Evolutionary conservation across 164 flowering plant genomes (phyloP).

Genomic region (Protea cynaroides): DNA sequence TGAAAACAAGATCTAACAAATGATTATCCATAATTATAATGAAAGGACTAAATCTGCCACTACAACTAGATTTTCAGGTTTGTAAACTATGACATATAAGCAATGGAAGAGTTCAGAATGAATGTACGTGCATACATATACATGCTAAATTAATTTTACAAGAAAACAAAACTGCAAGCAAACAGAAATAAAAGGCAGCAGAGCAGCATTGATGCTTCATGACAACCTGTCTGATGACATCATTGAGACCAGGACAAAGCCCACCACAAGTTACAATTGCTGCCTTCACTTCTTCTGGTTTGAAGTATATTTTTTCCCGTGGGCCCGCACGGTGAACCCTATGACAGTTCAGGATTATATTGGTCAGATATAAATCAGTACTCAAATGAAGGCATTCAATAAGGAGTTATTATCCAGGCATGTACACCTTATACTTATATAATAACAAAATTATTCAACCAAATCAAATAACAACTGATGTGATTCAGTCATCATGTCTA

Average conservation of each 20-base stretch:
- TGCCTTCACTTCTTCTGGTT: slow-evolving; percentile 85
- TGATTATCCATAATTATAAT: neutral
- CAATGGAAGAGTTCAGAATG: neutral
- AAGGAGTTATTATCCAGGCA: neutral
- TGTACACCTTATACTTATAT: neutral
- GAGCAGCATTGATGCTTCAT: neutral
- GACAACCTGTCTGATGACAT: slow-evolving; percentile 82
- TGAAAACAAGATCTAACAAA: too few species aligned
- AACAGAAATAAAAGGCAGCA: neutral
- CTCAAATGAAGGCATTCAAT: neutral
- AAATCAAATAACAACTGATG: neutral
- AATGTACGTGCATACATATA: neutral
- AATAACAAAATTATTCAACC: neutral
- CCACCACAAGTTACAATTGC: slow-evolving; percentile 96
- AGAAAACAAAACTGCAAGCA: neutral
- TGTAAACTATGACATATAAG: neutral
- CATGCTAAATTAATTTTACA: neutral
- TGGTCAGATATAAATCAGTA: slow-evolving; percentile 1
- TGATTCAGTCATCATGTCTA: neutral
- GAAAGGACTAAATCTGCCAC: neutral
- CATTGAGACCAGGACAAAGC: slow-evolving; percentile 87
- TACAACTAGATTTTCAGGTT: neutral
- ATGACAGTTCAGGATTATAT: slow-evolving; percentile 9
- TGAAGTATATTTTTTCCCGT: slow-evolving; percentile 73
- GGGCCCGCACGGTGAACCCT: slow-evolving; percentile 98